Evolutionary conservation across 352 stramenopile species (phyloP).

Genomic region (Plasmopara viticola): DNA sequence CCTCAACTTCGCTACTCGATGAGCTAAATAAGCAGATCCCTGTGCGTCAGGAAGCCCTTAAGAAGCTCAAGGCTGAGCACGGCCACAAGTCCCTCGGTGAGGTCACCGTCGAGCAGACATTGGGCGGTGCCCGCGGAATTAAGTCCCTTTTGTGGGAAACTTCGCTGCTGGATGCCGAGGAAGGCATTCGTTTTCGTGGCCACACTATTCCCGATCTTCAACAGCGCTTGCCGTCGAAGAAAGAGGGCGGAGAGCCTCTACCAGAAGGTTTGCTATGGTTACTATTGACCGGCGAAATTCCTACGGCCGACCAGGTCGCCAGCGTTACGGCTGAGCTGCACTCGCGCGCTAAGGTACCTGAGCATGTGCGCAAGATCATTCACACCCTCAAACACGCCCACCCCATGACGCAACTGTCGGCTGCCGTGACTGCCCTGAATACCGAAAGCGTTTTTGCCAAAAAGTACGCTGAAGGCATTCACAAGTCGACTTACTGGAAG

Average conservation of each 20-base stretch:
- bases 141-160: slow-evolving; percentile 99
- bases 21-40: slow-evolving; percentile 88
- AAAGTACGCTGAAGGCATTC: slow-evolving; percentile 94
- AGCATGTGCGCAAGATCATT: slow-evolving; percentile 94
- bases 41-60: slow-evolving; percentile 88
- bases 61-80: slow-evolving; percentile 93
- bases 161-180: slow-evolving; percentile 90
- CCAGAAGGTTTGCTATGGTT: slow-evolving; percentile 97
- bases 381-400: slow-evolving; percentile 96
- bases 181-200: slow-evolving; percentile 98
- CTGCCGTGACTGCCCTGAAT: slow-evolving; percentile 91
- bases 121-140: slow-evolving; percentile 95
- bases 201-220: slow-evolving; percentile 98
- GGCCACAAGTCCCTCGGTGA: slow-evolving; percentile 89
- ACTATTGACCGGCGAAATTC: slow-evolving; percentile 95
- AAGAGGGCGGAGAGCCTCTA: slow-evolving; percentile 92
- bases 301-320: slow-evolving; percentile 94
- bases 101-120: slow-evolving; percentile 95
- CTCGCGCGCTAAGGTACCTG: slow-evolving; percentile 89
- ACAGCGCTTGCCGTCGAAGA: slow-evolving; percentile 88
- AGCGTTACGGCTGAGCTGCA: slow-evolving; percentile 95
- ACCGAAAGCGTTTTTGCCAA: slow-evolving; percentile 95
- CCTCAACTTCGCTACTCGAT: slow-evolving; percentile 63
- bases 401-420: slow-evolving; percentile 98
- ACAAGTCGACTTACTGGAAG: slow-evolving; percentile 98